These are phyloP conservation scores for Ophiocordyceps camponoti-rufipedis DNA, from an alignment of 2,329 filamentous ascomycete genomes.

Conservation along the genomic window DNA sequence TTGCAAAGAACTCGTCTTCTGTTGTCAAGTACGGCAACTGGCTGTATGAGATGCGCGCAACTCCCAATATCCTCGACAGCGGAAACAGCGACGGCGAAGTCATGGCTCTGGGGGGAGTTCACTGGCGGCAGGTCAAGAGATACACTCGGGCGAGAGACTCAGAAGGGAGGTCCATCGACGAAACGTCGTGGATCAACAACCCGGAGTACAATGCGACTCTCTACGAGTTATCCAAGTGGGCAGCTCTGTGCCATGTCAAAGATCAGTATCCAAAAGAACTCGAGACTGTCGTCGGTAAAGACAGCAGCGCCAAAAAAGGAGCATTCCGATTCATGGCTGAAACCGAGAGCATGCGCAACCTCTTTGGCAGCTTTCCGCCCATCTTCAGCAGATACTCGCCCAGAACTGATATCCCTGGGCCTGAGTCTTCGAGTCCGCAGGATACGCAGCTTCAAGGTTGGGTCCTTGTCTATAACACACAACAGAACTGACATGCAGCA, in stretches of 20 bases:
- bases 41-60: conserved; percentile 3
- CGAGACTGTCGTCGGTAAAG: background rate
- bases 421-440: background rate
- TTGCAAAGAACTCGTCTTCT: background rate
- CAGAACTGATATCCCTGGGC: background rate
- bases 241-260: background rate
- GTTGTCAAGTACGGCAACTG: conserved; percentile 1
- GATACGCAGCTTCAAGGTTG: background rate
- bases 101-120: background rate
- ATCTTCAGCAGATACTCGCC: background rate
- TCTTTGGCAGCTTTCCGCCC: background rate
- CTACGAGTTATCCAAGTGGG: background rate
- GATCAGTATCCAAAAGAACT: background rate
- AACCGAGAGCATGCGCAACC: background rate
- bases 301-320: background rate
- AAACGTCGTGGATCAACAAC: background rate
- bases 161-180: background rate
- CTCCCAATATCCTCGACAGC: conserved; percentile 2
- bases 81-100: conserved; percentile 1
- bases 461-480: background rate
- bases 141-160: conserved; percentile 1
- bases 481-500: background rate
- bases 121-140: conserved; percentile 1
- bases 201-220: background rate
- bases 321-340: background rate